Base-by-base conservation (phyloP, 1,139 yeast genomes). In the Scheffersomyces lignicola region DNA sequence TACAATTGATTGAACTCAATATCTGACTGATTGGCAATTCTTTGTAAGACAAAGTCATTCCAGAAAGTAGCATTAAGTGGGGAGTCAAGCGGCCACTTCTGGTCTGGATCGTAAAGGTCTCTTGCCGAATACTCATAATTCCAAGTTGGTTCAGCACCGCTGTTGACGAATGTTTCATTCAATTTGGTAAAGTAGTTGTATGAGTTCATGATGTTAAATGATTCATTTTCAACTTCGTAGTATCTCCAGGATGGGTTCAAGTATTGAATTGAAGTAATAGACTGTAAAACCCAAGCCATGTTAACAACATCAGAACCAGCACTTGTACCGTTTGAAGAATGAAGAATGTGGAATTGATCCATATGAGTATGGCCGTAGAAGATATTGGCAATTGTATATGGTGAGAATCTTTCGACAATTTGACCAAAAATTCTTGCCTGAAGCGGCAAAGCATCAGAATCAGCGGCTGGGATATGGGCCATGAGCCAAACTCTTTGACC, bases 301-400 rank as follows among this genome's bases (percentile, higher is more conserved):
- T 73, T 71, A 20, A 80, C 47, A 3, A 76, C 77, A 31, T 68
- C 68, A 3, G 62, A 68, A 18, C 62, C 62, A 10, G 66, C 62
- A 36, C 62, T 60, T 18, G 65, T 50, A 20, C 62, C 47, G 37
- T 64, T 60, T 17, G 69, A 56, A 4, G 70, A 65, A 48, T 80
- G 80, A 34, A 78, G 56, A 7, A 83, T 64, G 34, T 75, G 71
- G 61, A 80, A 81, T 55, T 81, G 83, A 56, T 83, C 90, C 46
- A 66, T 63, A 50, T 83, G 90, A 7, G 87, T 82, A 51, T 83
- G 89, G 16, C 88, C 90, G 52, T 73, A 80, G 61, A 83, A 83
- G 12, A 80, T 64, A 35, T 74, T 81, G 8, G 88, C 84, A 54
- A 83, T 78, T 9, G 84, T 78, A 47, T 71, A 74, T 16, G 87